These are phyloP conservation scores for Penicillium sp. DNA, from an alignment of 2,329 filamentous ascomycete genomes.

Conservation along the genomic window DNA sequence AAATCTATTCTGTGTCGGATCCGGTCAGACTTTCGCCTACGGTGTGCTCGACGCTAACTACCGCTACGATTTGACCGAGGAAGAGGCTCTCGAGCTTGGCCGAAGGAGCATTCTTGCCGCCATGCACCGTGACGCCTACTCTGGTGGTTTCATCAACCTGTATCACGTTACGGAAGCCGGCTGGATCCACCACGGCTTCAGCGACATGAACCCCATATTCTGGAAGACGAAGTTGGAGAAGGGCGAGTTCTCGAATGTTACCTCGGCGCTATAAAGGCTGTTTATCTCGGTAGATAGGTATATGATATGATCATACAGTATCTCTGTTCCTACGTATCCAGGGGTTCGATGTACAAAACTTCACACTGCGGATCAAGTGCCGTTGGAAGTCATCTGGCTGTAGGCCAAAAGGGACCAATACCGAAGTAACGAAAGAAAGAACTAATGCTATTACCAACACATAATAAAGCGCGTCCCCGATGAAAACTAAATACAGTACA, in stretches of 20 bases:
- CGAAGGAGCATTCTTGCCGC: slow-evolving; percentile 92
- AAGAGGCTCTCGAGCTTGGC: slow-evolving; percentile 90
- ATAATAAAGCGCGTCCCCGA: slow-evolving; percentile 11
- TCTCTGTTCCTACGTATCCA: slow-evolving; percentile 19
- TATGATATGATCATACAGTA: slow-evolving; percentile 19
- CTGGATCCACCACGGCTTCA: slow-evolving; percentile 99
- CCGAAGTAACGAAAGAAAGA: slow-evolving; percentile 10
- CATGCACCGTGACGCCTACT: slow-evolving; percentile 97
- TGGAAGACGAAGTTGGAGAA: slow-evolving; percentile 99
- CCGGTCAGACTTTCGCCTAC: slow-evolving; percentile 98
- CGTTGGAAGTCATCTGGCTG: neutral
- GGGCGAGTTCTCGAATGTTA: slow-evolving; percentile 97
- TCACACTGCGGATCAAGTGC: neutral
- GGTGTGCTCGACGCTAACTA: slow-evolving; percentile 97
- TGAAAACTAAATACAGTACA: slow-evolving; percentile 18
- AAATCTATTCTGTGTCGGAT: slow-evolving; percentile 97
- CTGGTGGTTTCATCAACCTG: slow-evolving; percentile 96
- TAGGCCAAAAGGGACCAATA: neutral
- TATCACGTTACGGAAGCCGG: slow-evolving; percentile 99
- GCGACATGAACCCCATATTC: slow-evolving; percentile 98
- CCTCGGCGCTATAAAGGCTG: slow-evolving; percentile 63
- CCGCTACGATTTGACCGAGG: slow-evolving; percentile 81
- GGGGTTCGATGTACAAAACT: slow-evolving; percentile 7
- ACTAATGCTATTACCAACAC: slow-evolving; percentile 16
- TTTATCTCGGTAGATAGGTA: slow-evolving; percentile 21